Evolutionary conservation across 1,284 basidiomycete species (phyloP), one percentile per base, ranked within the genome.

Genomic region (Malassezia cuniculi): DNA sequence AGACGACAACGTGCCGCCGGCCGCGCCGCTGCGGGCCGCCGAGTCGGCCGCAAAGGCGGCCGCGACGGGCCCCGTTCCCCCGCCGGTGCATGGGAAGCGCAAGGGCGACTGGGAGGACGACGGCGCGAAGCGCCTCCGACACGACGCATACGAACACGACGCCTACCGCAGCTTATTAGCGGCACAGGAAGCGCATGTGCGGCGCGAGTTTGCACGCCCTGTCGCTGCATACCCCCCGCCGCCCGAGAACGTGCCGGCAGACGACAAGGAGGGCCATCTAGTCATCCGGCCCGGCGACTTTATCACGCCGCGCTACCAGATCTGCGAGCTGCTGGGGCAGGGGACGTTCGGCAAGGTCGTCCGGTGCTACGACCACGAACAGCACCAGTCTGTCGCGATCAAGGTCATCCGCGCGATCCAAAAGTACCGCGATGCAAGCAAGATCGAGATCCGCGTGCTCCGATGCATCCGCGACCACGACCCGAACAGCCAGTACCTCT

Each of bases 261-360:
- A 68, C 34, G 70, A 71, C 41, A 63, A 66, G 39, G 69, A 71
- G 27, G 70, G 70, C 2, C 70, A 71, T 39, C 69, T 60, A 43
- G 68, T 70, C 36, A 66, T 70, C 20, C 52, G 54, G 15, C 43
- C 52, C 26, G 64, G 63, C 26, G 64, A 68, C 20, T 54, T 48
- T 16, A 54, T 69, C 24, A 57, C 60, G 6, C 51, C 52, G n/a
- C 43, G 60, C 16, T 61, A 60, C 45, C 57, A 82, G 47, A 94
- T 90, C 39, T 77, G 89, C 37, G 76, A 79, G 39, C 73, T 90
- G 27, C 74, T 99, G 3, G 93, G 93, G 12, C 93, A 97, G 71
- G 93, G 93, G 5, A 99, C 93, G 6, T 99, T 97, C 63, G 93
- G 93, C 54, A 99, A 97, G 70, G 93, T 99, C 19, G 89, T 97